Conservation (phyloP, 192 early-diverging fungal genomes). For the Backusella mclennaniae region DNA sequence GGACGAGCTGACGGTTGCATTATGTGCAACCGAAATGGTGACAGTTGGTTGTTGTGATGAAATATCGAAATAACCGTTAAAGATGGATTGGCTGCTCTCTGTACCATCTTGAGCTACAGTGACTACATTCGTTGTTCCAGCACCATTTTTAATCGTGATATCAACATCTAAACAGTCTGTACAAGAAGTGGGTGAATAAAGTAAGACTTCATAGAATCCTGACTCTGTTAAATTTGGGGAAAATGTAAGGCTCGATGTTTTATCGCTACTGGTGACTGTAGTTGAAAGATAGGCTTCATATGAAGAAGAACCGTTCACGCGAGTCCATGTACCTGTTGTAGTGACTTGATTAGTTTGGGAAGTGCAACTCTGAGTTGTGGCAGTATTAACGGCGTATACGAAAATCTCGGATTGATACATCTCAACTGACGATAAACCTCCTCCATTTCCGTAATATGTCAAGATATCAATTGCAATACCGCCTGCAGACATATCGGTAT, state of each 20-base stretch:
- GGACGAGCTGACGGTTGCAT: slow-evolving; percentile 9
- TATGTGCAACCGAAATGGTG: slow-evolving; percentile 5
- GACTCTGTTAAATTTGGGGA: slow-evolving; percentile 27
- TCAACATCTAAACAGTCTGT: slow-evolving; percentile 20
- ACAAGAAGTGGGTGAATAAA: slow-evolving; percentile 26
- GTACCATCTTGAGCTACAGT: slow-evolving; percentile 2
- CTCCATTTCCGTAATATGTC: slow-evolving; percentile 37
- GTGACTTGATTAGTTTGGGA: not conserved
- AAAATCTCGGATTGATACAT: slow-evolving; percentile 34
- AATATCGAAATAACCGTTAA: slow-evolving; percentile 20
- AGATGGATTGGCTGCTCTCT: slow-evolving; percentile 4
- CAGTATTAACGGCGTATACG: slow-evolving; percentile 11
- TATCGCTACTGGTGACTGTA: not conserved
- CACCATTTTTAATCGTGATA: not conserved
- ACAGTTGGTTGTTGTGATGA: slow-evolving; percentile 17
- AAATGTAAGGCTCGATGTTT: not conserved
- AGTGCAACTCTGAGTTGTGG: not conserved
- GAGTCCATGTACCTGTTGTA: slow-evolving; percentile 17
- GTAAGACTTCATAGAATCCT: slow-evolving; percentile 26
- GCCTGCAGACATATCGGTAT: slow-evolving; percentile 34
- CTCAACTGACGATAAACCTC: slow-evolving; percentile 25
- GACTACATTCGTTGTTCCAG: not conserved
- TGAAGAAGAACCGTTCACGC: not conserved
- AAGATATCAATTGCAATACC: slow-evolving; percentile 50
- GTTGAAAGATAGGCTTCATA: slow-evolving; percentile 12